A percentile compares a stretch with the other conserved stretches of the same genome.
Conservation (phyloP, 129 eudicot genomes). For the Pseudognaphalium luteoalbum region DNA sequence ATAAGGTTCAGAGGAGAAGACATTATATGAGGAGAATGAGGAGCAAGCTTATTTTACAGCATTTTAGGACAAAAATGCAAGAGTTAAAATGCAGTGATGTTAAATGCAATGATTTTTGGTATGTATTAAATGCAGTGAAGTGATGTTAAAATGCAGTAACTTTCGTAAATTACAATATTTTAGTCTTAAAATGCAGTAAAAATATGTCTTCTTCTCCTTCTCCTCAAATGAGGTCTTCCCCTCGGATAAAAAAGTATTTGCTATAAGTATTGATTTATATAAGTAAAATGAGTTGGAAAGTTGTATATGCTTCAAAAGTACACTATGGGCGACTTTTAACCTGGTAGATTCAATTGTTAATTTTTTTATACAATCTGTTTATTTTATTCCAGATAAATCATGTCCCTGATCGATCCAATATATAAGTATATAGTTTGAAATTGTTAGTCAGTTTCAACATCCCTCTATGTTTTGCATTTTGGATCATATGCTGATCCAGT, state of each 20-base stretch:
- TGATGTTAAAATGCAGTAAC: no score
- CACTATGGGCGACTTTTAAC: neutral
- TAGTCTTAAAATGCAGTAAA: no score
- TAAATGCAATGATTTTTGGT: no score
- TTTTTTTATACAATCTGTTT: neutral
- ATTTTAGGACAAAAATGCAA: no score
- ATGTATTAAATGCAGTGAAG: no score
- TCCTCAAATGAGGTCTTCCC: no score
- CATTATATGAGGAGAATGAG: no score
- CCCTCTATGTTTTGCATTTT: neutral
- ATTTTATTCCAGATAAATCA: neutral
- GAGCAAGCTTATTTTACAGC: no score
- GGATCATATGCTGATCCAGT: neutral
- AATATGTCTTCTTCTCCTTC: no score
- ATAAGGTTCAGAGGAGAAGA: no score
- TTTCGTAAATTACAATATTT: no score
- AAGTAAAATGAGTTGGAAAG: neutral
- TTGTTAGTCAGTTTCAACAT: neutral
- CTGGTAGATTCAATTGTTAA: neutral
- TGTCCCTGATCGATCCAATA: neutral
- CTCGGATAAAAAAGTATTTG: neutral
- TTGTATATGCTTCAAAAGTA: neutral
- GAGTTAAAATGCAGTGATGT: no score
- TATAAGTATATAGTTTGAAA: neutral
- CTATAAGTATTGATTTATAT: neutral